phyloP scores from a whole-genome alignment of 805 yeast genomes.

The Clavispora fructus region DNA sequence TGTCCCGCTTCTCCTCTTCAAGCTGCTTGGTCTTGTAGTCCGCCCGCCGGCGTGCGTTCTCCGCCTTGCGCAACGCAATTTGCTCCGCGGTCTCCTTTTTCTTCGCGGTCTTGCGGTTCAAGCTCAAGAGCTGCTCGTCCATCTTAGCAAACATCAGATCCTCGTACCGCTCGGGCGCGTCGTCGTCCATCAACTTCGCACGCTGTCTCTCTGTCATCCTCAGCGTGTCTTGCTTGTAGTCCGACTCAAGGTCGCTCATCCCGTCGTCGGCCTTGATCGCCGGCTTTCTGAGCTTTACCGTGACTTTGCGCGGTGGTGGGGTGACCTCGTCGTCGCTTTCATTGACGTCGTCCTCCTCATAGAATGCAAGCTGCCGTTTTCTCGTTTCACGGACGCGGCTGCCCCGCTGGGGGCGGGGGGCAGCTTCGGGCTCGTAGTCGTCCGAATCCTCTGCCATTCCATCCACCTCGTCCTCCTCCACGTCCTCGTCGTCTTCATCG shows the following conservation, averaged over 20 bases:
- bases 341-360: slow-evolving; percentile 32
- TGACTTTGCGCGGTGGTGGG: slow-evolving; percentile 14
- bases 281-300: slow-evolving; percentile 11
- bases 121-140: slow-evolving; percentile 18
- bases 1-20: slow-evolving; percentile 91
- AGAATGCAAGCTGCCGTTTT: slow-evolving; percentile 34
- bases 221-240: slow-evolving; percentile 42
- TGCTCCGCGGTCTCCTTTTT: slow-evolving; percentile 77
- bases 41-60: slow-evolving; percentile 81
- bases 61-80: slow-evolving; percentile 73
- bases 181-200: slow-evolving; percentile 34
- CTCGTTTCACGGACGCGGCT: slow-evolving; percentile 20
- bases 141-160: slow-evolving; percentile 24
- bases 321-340: slow-evolving; percentile 22
- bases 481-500: slow-evolving; percentile 7
- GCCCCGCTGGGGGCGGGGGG: slow-evolving; percentile 3
- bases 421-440: slow-evolving; percentile 18
- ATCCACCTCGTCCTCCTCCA: slow-evolving; percentile 7
- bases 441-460: neutral
- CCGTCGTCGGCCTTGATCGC: slow-evolving; percentile 6
- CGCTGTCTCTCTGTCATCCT: slow-evolving; percentile 56
- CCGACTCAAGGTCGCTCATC: slow-evolving; percentile 39
- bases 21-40: slow-evolving; percentile 75
- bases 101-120: slow-evolving; percentile 33
- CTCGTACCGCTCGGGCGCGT: slow-evolving; percentile 9